Evolutionary conservation across 2,329 filamentous ascomycete genomes (phyloP).

Genomic region (Fusarium sp.): DNA sequence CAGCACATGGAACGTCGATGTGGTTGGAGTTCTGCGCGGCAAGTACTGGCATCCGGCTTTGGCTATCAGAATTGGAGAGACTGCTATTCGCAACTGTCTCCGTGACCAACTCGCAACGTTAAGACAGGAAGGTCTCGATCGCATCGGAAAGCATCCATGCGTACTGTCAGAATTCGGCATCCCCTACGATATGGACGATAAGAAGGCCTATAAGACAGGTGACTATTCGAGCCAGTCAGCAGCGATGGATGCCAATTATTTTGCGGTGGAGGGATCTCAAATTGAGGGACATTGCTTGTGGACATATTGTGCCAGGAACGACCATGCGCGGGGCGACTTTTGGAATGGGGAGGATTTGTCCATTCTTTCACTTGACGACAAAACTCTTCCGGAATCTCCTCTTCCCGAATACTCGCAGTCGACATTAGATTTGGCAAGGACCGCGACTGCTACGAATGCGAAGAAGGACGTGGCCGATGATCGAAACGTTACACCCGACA

Average conservation of each 20-base stretch:
- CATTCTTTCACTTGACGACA: slow-evolving; percentile 88
- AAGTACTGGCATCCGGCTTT: slow-evolving; percentile 90
- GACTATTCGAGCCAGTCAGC: slow-evolving; percentile 93
- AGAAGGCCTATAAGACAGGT: slow-evolving; percentile 93
- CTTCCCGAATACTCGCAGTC: slow-evolving; percentile 61
- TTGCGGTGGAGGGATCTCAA: slow-evolving; percentile 83
- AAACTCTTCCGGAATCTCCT: slow-evolving; percentile 64
- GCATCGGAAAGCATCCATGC: slow-evolving; percentile 88
- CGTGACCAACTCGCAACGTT: slow-evolving; percentile 87
- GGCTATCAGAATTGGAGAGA: slow-evolving; percentile 91
- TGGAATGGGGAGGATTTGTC: slow-evolving; percentile 99
- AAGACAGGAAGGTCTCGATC: slow-evolving; percentile 85
- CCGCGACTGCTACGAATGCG: slow-evolving; percentile 21
- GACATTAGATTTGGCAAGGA: slow-evolving; percentile 53
- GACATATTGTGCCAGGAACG: slow-evolving; percentile 86
- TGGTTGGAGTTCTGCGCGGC: slow-evolving; percentile 89
- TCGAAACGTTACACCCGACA: slow-evolving; percentile 75
- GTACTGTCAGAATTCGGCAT: slow-evolving; percentile 96
- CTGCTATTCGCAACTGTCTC: slow-evolving; percentile 93
- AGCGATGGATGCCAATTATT: slow-evolving; percentile 97
- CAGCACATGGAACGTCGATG: slow-evolving; percentile 94
- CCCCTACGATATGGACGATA: slow-evolving; percentile 98
- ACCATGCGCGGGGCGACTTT: slow-evolving; percentile 87
- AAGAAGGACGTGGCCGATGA: slow-evolving; percentile 61
- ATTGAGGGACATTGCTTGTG: slow-evolving; percentile 90